Percentiles rank a stretch among this genome's conserved stretches.
Evolutionary conservation across 2,329 filamentous ascomycete genomes (phyloP).

Genomic region (Neonectria punicea): DNA sequence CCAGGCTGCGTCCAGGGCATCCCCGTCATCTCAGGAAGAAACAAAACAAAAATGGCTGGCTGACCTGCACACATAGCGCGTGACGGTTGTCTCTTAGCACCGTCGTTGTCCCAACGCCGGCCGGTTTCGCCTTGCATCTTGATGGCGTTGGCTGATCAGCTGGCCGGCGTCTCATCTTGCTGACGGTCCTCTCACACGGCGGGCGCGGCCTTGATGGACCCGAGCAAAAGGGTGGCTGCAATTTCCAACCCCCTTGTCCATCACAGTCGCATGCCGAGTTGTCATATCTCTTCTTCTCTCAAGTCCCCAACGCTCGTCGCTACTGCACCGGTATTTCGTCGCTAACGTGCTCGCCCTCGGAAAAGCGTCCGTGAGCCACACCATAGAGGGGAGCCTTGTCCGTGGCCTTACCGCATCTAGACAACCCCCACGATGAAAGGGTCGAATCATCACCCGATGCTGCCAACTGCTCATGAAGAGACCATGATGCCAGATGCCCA

Average conservation of each 20-base stretch:
- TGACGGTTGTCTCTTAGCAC: background rate
- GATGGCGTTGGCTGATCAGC: slow-evolving; percentile 3
- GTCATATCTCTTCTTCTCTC: background rate
- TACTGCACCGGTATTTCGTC: background rate
- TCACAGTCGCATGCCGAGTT: background rate
- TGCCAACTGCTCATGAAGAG: slow-evolving; percentile 1
- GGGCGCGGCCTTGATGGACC: background rate
- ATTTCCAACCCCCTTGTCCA: slow-evolving; percentile 4
- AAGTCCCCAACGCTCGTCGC: background rate
- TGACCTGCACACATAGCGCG: background rate
- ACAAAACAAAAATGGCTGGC: background rate
- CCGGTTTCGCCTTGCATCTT: slow-evolving; percentile 5
- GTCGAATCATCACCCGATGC: slow-evolving; percentile 22
- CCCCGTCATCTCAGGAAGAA: background rate
- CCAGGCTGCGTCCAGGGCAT: background rate
- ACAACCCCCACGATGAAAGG: slow-evolving; percentile 14
- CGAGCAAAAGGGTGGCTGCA: slow-evolving; percentile 12
- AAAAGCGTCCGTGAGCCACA: slow-evolving; percentile 12
- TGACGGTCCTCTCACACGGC: slow-evolving; percentile 5
- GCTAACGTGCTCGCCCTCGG: background rate
- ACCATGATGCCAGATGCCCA: slow-evolving; percentile 10
- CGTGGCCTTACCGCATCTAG: slow-evolving; percentile 7
- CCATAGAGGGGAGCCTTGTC: slow-evolving; percentile 1
- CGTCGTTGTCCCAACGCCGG: slow-evolving; percentile 4
- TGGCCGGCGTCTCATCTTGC: slow-evolving; percentile 10